Conservation (phyloP, 2,329 filamentous ascomycete species). For the Phialophora macrospora region DNA sequence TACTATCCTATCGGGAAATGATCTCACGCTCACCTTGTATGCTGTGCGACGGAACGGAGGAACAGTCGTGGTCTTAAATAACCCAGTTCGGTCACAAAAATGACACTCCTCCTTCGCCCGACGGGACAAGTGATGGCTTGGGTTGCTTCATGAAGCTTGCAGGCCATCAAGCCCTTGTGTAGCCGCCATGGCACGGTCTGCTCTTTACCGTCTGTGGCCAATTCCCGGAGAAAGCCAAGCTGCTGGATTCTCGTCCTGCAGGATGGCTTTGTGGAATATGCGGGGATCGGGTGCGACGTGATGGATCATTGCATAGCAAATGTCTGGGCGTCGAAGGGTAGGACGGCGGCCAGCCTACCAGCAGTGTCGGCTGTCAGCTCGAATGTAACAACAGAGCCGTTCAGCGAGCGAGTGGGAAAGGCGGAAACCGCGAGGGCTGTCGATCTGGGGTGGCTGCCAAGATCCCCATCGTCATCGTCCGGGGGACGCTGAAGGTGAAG, state of each 20-base stretch:
- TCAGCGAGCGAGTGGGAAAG: background rate
- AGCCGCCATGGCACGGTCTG: background rate
- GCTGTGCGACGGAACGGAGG: background rate
- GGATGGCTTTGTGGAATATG: background rate
- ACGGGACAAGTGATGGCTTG: conserved; percentile 11
- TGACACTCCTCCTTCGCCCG: background rate
- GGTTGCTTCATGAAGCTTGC: conserved; percentile 19
- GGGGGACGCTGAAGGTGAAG: background rate
- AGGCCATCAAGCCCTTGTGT: conserved; percentile 4
- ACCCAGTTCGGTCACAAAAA: background rate
- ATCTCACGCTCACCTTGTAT: conserved; percentile 3
- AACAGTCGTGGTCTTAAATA: conserved; percentile 13
- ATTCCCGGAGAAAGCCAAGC: conserved; percentile 18
- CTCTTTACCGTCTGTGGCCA: conserved; percentile 1
- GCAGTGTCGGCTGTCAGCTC: background rate
- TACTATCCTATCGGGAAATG: background rate
- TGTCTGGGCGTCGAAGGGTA: background rate
- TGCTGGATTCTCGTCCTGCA: conserved; percentile 16
- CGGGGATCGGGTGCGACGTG: conserved; percentile 18
- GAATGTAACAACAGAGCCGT: conserved; percentile 1
- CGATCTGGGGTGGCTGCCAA: background rate
- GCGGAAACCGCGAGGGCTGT: background rate
- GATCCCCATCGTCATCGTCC: background rate
- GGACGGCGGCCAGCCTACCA: conserved; percentile 7
- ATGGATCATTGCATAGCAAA: conserved; percentile 1